A percentile compares a stretch with the other conserved stretches of the same genome.
phyloP scores from a whole-genome alignment of 371 early-diverging fungal species.

The Sporodiniella umbellata region DNA sequence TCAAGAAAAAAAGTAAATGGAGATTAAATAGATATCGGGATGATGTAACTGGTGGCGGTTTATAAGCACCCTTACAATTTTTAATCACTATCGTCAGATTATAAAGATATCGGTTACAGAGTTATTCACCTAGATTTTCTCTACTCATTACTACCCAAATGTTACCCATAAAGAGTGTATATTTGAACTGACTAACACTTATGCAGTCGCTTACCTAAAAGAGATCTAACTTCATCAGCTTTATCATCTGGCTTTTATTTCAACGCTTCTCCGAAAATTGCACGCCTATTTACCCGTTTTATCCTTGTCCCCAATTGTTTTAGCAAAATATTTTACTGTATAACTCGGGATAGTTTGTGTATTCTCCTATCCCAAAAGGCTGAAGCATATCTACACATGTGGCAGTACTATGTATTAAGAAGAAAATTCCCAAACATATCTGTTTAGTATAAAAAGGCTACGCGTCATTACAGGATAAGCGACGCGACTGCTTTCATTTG shows the following conservation, averaged over 20 bases:
- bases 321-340: background rate
- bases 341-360: too few species aligned
- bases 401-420: too few species aligned
- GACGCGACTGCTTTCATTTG: background rate
- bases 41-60: background rate
- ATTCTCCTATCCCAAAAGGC: too few species aligned
- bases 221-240: background rate
- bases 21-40: constrained; percentile 3
- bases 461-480: background rate
- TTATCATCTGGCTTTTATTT: background rate
- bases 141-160: too few species aligned
- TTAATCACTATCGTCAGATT: background rate
- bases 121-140: background rate
- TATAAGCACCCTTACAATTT: background rate
- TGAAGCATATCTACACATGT: too few species aligned
- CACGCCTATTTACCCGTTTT: background rate
- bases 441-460: too few species aligned
- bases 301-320: background rate
- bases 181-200: too few species aligned
- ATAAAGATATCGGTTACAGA: background rate
- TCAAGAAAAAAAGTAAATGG: background rate
- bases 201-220: too few species aligned
- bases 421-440: too few species aligned
- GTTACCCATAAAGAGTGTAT: too few species aligned
- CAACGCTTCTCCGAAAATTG: background rate